Percentiles rank a stretch among this genome's conserved stretches.
These are phyloP conservation scores for Bretschneidera sinensis DNA, from an alignment of 345 rosid species.

Conservation along the genomic window DNA sequence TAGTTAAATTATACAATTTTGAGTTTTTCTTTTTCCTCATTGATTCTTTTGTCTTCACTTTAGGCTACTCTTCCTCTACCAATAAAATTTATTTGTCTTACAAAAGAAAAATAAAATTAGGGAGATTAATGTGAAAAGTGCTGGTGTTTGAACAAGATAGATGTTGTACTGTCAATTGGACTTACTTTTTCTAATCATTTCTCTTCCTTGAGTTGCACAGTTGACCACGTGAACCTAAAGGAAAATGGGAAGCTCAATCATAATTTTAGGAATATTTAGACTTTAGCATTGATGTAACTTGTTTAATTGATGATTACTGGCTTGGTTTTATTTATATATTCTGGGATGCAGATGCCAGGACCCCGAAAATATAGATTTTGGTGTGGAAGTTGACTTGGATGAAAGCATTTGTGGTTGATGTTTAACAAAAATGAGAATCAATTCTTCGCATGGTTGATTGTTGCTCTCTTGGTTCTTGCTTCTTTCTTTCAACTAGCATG, in stretches of 20 bases:
- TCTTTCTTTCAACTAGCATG: background rate
- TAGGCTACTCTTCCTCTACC: too few species aligned
- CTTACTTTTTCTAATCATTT: too few species aligned
- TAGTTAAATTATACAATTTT: background rate
- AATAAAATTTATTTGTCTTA: too few species aligned
- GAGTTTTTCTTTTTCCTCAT: background rate
- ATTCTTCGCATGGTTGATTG: background rate
- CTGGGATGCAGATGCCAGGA: background rate
- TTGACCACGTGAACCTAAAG: too few species aligned
- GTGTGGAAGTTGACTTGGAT: background rate
- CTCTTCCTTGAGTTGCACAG: too few species aligned
- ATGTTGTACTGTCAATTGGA: too few species aligned
- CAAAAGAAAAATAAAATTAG: too few species aligned
- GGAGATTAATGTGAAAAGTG: too few species aligned
- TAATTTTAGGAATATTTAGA: too few species aligned
- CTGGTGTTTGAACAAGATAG: too few species aligned
- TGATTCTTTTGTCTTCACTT: background rate
- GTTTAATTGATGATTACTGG: background rate
- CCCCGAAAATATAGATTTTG: background rate
- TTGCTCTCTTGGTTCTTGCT: background rate
- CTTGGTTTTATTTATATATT: background rate
- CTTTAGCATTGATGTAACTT: too few species aligned
- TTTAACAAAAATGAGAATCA: background rate
- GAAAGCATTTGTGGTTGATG: background rate
- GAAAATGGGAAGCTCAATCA: too few species aligned